Percentiles rank a stretch among this genome's conserved stretches.
Evolutionary conservation across 1,284 basidiomycete species (phyloP).

Genomic region (Papiliotrema fonsecae): DNA sequence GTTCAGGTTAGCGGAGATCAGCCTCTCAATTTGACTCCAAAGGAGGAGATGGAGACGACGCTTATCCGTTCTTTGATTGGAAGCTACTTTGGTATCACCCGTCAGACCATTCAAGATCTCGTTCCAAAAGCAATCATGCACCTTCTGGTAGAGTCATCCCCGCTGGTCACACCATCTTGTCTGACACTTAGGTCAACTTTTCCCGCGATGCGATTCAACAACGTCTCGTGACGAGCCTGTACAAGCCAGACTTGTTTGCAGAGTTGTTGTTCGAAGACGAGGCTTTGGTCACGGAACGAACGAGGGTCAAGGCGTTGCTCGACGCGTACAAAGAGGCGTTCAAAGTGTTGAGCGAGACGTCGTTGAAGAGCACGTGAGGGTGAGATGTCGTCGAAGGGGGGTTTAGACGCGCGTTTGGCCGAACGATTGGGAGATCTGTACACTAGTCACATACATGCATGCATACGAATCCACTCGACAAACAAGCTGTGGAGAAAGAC

Average conservation of each 20-base stretch:
- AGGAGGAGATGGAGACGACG: conserved; percentile 94
- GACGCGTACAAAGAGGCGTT: conserved; percentile 98
- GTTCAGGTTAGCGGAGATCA: conserved; percentile 58
- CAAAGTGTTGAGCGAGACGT: conserved; percentile 53
- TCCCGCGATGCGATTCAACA: conserved; percentile 97
- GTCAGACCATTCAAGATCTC: conserved; percentile 94
- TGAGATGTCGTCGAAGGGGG: too few relatives aligned
- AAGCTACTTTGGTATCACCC: conserved; percentile 93
- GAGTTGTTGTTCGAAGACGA: conserved; percentile 95
- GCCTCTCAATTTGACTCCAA: conserved; percentile 58
- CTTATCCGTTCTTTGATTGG: conserved; percentile 91
- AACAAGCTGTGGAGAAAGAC: too few relatives aligned
- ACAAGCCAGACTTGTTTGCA: conserved; percentile 88
- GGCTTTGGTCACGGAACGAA: conserved; percentile 83
- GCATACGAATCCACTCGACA: too few relatives aligned
- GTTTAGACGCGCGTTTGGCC: too few relatives aligned
- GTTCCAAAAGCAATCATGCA: conserved; percentile 97
- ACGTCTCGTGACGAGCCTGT: conserved; percentile 82
- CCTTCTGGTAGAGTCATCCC: conserved; percentile 38
- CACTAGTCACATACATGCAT: too few relatives aligned
- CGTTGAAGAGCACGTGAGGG: conserved; percentile 29
- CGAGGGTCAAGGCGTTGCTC: conserved; percentile 86
- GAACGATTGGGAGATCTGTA: too few relatives aligned
- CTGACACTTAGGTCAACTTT: conserved; percentile 72
- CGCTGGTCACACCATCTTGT: conserved; percentile 5